These are phyloP conservation scores for Podaxis mareebaensis DNA, from an alignment of 768 basidiomycete species.

Conservation along the genomic window DNA sequence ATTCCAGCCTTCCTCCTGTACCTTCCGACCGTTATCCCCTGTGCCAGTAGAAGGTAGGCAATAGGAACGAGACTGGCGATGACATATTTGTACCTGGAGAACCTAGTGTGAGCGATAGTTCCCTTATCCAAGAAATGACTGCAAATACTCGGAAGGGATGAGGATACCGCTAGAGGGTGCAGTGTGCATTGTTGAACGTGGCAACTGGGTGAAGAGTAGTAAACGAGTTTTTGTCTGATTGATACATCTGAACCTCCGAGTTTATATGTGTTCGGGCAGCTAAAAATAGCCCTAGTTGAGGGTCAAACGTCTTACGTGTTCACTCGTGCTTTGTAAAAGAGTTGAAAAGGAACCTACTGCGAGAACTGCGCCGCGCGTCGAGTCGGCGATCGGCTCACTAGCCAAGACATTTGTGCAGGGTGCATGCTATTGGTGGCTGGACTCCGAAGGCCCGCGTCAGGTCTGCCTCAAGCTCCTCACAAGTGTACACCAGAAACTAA, in stretches of 20 bases:
- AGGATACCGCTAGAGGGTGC: not conserved
- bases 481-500: too few relatives aligned
- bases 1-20: conserved; percentile 57
- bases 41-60: conserved; percentile 50
- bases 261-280: not conserved
- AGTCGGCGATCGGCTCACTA: too few relatives aligned
- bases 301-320: not conserved
- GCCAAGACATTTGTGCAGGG: too few relatives aligned
- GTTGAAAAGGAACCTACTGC: too few relatives aligned
- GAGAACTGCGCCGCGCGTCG: too few relatives aligned
- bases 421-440: too few relatives aligned
- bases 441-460: too few relatives aligned
- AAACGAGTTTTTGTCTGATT: not conserved
- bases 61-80: conserved; percentile 55
- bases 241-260: not conserved
- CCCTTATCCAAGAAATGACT: not conserved
- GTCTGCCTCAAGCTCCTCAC: too few relatives aligned
- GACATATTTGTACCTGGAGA: conserved; percentile 38
- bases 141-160: not conserved
- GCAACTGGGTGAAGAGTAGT: not conserved
- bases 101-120: not conserved
- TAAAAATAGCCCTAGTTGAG: not conserved
- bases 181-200: not conserved
- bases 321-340: not conserved
- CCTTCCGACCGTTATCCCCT: conserved; percentile 36